phyloP scores from a whole-genome alignment of 208 protist genomes.

The Crithidia mellificae region DNA sequence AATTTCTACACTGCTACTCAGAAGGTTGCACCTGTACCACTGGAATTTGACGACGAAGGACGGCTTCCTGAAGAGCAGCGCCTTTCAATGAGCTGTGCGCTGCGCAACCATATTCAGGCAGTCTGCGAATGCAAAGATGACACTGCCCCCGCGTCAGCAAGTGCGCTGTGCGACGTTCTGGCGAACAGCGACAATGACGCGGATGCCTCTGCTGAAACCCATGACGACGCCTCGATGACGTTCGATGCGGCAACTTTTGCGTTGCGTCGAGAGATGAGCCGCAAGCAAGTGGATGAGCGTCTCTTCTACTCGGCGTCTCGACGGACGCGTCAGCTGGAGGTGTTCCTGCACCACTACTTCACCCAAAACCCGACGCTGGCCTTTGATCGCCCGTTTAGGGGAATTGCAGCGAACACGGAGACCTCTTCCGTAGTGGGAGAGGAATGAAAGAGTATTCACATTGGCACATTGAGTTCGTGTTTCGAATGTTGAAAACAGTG shows the following conservation, averaged over 20 bases:
- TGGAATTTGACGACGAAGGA: neutral
- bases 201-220: too few relatives aligned
- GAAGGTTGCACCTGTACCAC: neutral
- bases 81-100: neutral
- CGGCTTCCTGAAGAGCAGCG: neutral
- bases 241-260: neutral
- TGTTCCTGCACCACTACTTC: constrained; percentile 36
- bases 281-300: constrained; percentile 15
- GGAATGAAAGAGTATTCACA: too few relatives aligned
- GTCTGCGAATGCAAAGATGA: neutral
- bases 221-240: neutral
- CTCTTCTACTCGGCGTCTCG: constrained; percentile 12
- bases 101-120: neutral
- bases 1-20: constrained; percentile 9
- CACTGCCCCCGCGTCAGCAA: too few relatives aligned
- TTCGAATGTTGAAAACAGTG: too few relatives aligned
- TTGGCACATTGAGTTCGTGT: too few relatives aligned
- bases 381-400: constrained; percentile 19
- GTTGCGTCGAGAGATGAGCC: neutral
- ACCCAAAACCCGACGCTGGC: constrained; percentile 25
- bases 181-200: too few relatives aligned
- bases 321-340: constrained; percentile 18
- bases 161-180: neutral
- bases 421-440: too few relatives aligned
- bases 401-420: neutral